Evolutionary conservation across 2,329 filamentous ascomycete species (phyloP).

Genomic region (Fusarium sp.): DNA sequence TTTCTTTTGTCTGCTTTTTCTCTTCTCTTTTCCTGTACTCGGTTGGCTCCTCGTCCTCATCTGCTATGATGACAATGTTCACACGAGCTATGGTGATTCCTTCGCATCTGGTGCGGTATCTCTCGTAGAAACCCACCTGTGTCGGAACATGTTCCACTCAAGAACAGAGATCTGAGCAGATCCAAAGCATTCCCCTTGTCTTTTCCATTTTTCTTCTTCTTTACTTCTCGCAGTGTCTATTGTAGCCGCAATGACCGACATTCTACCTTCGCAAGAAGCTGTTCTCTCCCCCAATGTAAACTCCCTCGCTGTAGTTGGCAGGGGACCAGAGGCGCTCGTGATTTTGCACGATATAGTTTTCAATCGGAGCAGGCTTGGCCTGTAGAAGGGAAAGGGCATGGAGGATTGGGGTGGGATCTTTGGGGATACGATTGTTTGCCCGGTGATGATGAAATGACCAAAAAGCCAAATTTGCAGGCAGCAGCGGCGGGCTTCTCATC

Average conservation of each 20-base stretch:
- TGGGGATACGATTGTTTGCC: slow-evolving; percentile 43
- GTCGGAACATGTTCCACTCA: slow-evolving; percentile 39
- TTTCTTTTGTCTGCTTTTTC: not conserved
- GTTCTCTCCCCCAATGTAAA: slow-evolving; percentile 11
- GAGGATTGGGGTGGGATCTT: slow-evolving; percentile 6
- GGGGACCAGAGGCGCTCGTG: slow-evolving; percentile 37
- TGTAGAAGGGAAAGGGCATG: not conserved
- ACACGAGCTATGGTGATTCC: slow-evolving; percentile 38
- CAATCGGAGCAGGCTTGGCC: slow-evolving; percentile 60
- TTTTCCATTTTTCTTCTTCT: not conserved
- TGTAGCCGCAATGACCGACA: slow-evolving; percentile 52
- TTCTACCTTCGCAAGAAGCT: slow-evolving; percentile 32
- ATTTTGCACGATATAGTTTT: slow-evolving; percentile 59
- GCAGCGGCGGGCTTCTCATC: slow-evolving; percentile 45
- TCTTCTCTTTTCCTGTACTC: not conserved
- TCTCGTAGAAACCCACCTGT: slow-evolving; percentile 24
- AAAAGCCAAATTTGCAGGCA: slow-evolving; percentile 68
- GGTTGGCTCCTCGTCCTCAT: not conserved
- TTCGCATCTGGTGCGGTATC: slow-evolving; percentile 16
- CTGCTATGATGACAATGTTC: slow-evolving; percentile 44
- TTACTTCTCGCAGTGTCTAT: slow-evolving; percentile 15
- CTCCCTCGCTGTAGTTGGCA: not conserved
- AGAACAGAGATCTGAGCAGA: slow-evolving; percentile 64
- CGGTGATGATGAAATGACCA: slow-evolving; percentile 63
- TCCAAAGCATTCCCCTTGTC: slow-evolving; percentile 8